These are phyloP conservation scores for Trametes polyzona DNA, from an alignment of 1,284 basidiomycete species.

Conservation along the genomic window DNA sequence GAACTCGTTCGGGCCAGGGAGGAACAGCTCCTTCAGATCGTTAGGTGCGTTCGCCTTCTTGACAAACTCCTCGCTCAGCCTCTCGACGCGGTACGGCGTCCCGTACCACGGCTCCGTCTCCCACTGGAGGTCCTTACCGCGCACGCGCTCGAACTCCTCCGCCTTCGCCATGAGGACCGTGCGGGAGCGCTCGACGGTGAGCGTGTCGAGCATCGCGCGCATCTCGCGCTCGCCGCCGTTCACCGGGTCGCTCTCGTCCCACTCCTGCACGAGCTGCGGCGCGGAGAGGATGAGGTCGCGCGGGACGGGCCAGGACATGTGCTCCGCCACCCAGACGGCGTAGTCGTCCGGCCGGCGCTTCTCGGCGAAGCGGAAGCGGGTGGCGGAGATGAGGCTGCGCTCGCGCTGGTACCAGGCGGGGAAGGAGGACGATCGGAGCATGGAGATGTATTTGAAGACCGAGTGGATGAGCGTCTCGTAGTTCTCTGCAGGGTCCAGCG, in stretches of 20 bases:
- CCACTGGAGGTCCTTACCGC: constrained; percentile 55
- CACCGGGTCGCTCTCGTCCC: constrained; percentile 56
- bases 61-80: constrained; percentile 68
- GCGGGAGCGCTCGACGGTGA: constrained; percentile 69
- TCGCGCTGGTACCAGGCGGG: constrained; percentile 83
- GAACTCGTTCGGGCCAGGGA: constrained; percentile 90
- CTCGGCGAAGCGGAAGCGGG: constrained; percentile 90
- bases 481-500: constrained; percentile 57
- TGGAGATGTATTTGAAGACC: constrained; percentile 87
- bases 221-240: constrained; percentile 58
- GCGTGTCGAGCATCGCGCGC: constrained; percentile 61
- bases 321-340: constrained; percentile 77
- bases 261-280: constrained; percentile 77
- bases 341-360: constrained; percentile 84
- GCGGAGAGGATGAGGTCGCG: constrained; percentile 80
- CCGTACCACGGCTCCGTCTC: constrained; percentile 85
- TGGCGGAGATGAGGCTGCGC: constrained; percentile 72
- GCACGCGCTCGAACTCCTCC: constrained; percentile 62
- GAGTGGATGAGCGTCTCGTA: constrained; percentile 77
- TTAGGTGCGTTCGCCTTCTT: constrained; percentile 64
- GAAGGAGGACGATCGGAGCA: constrained; percentile 76
- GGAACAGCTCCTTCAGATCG: constrained; percentile 67
- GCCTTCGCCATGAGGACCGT: constrained; percentile 79
- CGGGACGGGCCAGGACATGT: constrained; percentile 83
- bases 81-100: constrained; percentile 77